A percentile compares a stretch with the other conserved stretches of the same genome.
Evolutionary conservation across 306 rosid species (phyloP).

Genomic region (Boehmeria nivea): DNA sequence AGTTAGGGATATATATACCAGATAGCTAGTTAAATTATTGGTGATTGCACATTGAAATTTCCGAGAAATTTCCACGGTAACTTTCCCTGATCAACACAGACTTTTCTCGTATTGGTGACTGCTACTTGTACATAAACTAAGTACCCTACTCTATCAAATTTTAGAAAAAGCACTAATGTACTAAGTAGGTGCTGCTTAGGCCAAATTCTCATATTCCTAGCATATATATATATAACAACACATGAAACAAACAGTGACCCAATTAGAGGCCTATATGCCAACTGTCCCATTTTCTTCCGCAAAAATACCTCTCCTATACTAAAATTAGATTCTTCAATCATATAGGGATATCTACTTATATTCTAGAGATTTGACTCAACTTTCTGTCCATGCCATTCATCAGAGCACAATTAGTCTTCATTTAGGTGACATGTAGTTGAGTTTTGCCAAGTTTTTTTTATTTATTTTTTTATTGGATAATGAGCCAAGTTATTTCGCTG

Average conservation of each 20-base stretch:
- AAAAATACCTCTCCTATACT: not conserved
- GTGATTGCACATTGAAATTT: not conserved
- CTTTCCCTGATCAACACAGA: not conserved
- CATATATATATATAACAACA: no score
- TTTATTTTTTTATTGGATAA: no score
- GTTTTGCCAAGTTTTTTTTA: not conserved
- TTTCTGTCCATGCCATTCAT: not conserved
- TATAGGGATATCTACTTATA: not conserved
- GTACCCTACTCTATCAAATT: no score
- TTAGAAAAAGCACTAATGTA: no score
- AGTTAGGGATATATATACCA: no score
- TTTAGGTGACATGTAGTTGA: conserved; percentile 22
- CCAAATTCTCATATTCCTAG: no score
- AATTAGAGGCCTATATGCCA: not conserved
- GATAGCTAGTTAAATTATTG: not conserved
- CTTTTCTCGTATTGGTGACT: not conserved
- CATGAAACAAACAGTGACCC: no score
- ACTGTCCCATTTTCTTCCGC: not conserved
- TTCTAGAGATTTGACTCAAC: not conserved
- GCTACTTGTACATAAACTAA: no score
- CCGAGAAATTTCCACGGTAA: not conserved
- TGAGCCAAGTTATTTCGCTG: not conserved
- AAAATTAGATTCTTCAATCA: conserved; percentile 1
- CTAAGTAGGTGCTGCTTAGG: no score
- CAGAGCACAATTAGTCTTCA: not conserved